Base-by-base conservation (phyloP, 129 eudicot species). In the Ambrosia artemisiifolia region DNA sequence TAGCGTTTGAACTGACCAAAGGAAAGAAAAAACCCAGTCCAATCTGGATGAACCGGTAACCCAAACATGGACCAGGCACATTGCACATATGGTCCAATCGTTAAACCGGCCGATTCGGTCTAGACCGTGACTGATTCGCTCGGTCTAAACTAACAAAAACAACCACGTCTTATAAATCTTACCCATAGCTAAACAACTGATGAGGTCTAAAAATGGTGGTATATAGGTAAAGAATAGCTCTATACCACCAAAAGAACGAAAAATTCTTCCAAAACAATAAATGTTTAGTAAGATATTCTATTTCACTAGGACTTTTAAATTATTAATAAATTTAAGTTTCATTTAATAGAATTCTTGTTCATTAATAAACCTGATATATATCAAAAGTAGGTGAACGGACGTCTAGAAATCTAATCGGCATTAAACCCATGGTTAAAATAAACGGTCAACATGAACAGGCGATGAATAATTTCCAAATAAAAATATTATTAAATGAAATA, bases 391-490 rank as follows among this genome's bases (percentile, higher is more conserved):
- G 63, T 57, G 36, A 57, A 57, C 11, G 38, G 63, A 11, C 63
- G 61, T 36, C 38, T 43, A 13, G 38, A 32, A 17, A 48, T 42
- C 11, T 18, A 42, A 67, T 55, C 32, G 54, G 67, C 9, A 48
- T 36, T 44, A 3, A 42, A 8, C 3, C 49, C 54, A 16, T 38
- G 30, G 32, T 8, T 13, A 69, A 63, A 55, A 40, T 35, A 51
- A 9, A 50, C 2, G 30, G 78, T 74, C 78, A 74, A 64, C 32
- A 64, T 57, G 65, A 35, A 50, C 55, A 42, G 36, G 78, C 78
- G 44, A 38, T 63, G 32, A 12, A 14, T 40, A 16, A 12, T 7
- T 40, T 24, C 11, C 40, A 61, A 35, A 49, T 35, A 63, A 65
- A 18, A 32, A 13, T 14, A 49, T 3, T 14, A 28, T 59, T 49